Evolutionary conservation across 2,329 filamentous ascomycete genomes (phyloP).

Genomic region (Penicillium sp.): DNA sequence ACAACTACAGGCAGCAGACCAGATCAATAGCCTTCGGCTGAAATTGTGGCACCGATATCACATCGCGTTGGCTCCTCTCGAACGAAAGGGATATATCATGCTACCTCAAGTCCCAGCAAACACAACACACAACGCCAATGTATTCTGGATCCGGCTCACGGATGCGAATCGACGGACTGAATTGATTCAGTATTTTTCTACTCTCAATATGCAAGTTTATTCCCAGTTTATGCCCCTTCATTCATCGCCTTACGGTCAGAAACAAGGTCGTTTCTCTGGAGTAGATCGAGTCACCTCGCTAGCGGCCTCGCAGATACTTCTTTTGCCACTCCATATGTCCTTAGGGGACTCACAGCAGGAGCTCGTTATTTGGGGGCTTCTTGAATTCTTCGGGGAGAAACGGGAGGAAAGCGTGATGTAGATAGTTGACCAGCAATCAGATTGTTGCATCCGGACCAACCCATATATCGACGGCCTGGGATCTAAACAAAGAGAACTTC

Average conservation of each 20-base stretch:
- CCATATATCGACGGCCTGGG: no score
- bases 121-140: slow-evolving; percentile 1
- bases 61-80: background rate
- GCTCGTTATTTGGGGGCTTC: no score
- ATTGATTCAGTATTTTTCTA: background rate
- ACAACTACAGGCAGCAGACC: slow-evolving; percentile 9
- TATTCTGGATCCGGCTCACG: background rate
- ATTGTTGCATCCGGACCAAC: no score
- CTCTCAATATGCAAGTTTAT: background rate
- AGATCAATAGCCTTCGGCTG: slow-evolving; percentile 1
- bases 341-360: no score
- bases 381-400: no score
- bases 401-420: no score
- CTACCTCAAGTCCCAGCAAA: background rate
- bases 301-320: background rate
- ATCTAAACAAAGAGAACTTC: no score
- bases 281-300: background rate
- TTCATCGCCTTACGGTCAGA: background rate
- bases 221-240: background rate
- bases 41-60: background rate
- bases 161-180: background rate
- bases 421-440: no score
- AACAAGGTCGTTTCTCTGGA: background rate
- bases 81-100: background rate
- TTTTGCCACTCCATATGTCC: background rate